phyloP scores from a whole-genome alignment of 768 basidiomycete genomes.

The Omphalotus guepiniiformis region DNA sequence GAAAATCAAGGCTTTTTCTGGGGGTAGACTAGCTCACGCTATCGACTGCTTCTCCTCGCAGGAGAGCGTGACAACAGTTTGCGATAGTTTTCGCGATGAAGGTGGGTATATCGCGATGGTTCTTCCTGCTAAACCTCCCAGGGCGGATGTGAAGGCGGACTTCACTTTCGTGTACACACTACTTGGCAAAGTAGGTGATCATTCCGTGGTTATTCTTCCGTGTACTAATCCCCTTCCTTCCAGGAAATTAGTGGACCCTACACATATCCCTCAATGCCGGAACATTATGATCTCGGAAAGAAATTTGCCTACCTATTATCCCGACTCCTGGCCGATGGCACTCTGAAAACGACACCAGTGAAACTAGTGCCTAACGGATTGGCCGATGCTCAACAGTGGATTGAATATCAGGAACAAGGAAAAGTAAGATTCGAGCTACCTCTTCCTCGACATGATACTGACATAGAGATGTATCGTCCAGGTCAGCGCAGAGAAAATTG shows the following conservation, averaged over 20 bases:
- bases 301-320: conserved; percentile 7
- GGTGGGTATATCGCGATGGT: conserved; percentile 10
- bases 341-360: conserved; percentile 12
- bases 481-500: conserved; percentile 17
- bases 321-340: conserved; percentile 8
- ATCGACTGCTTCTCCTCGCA: conserved; percentile 20
- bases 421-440: conserved; percentile 11
- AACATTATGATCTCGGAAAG: conserved; percentile 15
- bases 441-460: neutral
- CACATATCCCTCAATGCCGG: conserved; percentile 8
- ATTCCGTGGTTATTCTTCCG: neutral
- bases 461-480: conserved; percentile 1
- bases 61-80: conserved; percentile 7
- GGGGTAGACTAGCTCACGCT: conserved; percentile 15
- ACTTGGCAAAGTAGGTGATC: conserved; percentile 14
- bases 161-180: conserved; percentile 16
- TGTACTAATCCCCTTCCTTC: neutral
- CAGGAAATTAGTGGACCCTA: conserved; percentile 10
- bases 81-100: conserved; percentile 1
- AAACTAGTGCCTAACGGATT: conserved; percentile 15
- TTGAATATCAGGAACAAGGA: conserved; percentile 17
- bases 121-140: conserved; percentile 3
- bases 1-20: conserved; percentile 20
- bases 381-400: conserved; percentile 13
- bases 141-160: conserved; percentile 8